Conservation (phyloP, 2,329 filamentous ascomycete species). For the Rosellinia necatrix region DNA sequence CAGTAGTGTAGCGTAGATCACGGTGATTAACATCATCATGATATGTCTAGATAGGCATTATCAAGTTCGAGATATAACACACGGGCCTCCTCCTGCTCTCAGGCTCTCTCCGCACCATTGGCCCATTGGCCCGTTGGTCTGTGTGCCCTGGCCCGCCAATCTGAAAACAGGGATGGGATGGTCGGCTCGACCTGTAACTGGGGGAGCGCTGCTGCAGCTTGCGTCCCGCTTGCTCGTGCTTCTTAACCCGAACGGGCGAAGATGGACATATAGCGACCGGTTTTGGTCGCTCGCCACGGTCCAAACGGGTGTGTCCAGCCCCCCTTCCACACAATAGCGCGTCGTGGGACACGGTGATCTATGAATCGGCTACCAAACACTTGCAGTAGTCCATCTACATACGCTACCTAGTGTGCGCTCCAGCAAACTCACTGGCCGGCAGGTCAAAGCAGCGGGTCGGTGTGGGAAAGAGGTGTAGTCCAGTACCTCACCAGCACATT, state of each 20-base stretch:
- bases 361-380: conserved; percentile 23
- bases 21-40: neutral
- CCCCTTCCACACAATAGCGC: conserved; percentile 4
- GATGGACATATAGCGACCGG: conserved; percentile 4
- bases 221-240: neutral
- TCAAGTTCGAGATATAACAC: neutral
- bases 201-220: conserved; percentile 4
- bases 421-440: no score
- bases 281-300: conserved; percentile 3
- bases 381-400: conserved; percentile 12
- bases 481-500: no score
- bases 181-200: conserved; percentile 4
- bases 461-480: no score
- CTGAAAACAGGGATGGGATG: conserved; percentile 4
- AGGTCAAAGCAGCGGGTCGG: no score
- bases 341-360: conserved; percentile 12
- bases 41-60: neutral
- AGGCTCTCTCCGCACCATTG: conserved; percentile 1
- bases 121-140: neutral
- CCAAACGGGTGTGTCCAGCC: conserved; percentile 11
- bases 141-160: neutral
- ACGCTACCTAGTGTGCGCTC: no score
- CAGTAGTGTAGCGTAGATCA: neutral
- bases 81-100: conserved; percentile 12
- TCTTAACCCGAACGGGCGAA: conserved; percentile 16